Evolutionary conservation across 2,329 filamentous ascomycete genomes (phyloP).

Genomic region (Cytospora piceicola): DNA sequence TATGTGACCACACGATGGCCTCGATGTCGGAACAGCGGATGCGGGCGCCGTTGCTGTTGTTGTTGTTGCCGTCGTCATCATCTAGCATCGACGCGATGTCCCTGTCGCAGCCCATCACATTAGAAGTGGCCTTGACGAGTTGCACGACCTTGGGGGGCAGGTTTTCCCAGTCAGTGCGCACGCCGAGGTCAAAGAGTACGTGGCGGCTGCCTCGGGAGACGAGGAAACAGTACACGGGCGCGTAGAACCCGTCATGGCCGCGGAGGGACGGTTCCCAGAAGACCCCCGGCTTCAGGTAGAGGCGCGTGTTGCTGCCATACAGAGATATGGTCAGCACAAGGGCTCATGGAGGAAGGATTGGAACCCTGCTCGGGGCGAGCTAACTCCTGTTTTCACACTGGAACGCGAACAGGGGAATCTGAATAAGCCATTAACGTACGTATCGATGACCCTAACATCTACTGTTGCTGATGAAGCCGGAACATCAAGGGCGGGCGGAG

Average conservation of each 20-base stretch:
- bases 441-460: neutral
- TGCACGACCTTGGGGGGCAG: conserved; percentile 27
- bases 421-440: neutral
- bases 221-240: conserved; percentile 30
- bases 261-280: neutral
- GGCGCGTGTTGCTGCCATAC: neutral
- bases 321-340: neutral
- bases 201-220: conserved; percentile 30
- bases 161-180: conserved; percentile 34
- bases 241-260: conserved; percentile 5
- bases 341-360: neutral
- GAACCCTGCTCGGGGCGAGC: no score
- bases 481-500: no score
- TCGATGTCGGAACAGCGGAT: neutral
- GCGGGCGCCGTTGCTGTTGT: no score
- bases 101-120: neutral
- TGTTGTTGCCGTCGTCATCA: neutral
- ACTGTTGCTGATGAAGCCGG: neutral
- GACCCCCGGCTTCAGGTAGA: neutral
- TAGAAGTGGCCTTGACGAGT: conserved; percentile 21
- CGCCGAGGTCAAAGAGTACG: conserved; percentile 36
- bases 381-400: no score
- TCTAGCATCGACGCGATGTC: conserved; percentile 6
- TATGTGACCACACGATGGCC: conserved; percentile 33
- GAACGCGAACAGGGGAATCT: neutral